Evolutionary conservation across 768 basidiomycete genomes (phyloP), one percentile per base, ranked within the genome.

Genomic region (Rhodotorula toruloides): DNA sequence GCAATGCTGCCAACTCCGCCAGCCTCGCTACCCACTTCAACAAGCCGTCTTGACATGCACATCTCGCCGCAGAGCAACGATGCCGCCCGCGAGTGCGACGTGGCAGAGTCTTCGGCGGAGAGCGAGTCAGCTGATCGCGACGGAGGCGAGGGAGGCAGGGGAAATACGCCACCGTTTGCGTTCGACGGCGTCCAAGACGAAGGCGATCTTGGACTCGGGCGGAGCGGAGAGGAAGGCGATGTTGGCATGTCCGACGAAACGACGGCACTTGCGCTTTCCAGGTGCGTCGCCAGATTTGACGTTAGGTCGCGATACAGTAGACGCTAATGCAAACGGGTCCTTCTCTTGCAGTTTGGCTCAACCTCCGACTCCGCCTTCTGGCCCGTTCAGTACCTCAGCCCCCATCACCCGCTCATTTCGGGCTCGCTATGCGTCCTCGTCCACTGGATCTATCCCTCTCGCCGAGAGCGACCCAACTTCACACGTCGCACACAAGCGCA

Each of bases 341-440:
- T n/a, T n/a, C n/a, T n/a, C n/a, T n/a, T n/a, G n/a, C n/a, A n/a
- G n/a, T n/a, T 40, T 39, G 29, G 11, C 21, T 25, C 32, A n/a
- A 16, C 40, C 13, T 7, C 56, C 21, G 4, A 17, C 56, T 36
- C 44, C 4, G 6, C 8, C 36, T 2, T 34, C 6, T 16, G 32
- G 22, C 17, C 57, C 46, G n/a, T 58, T 58, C n/a, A 37, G 44
- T 47, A 14, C 57, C 17, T 17, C 44, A 8, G 31, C 34, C 5
- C 44, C 46, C 8, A 48, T 57, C 55, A 21, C 1, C 9, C 57
- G 57, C 34, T 19, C 57, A 11, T 58, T 58, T 47, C 57, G 57
- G 17, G n/a, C 46, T 34, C 57, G 57, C 0, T 58, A 58, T 36
- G 57, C 46, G 16, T 31, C 43, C 13, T 47, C 56, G 9, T 53